Conservation (phyloP, 148 eudicot genomes). For the Spergularia bocconei region DNA sequence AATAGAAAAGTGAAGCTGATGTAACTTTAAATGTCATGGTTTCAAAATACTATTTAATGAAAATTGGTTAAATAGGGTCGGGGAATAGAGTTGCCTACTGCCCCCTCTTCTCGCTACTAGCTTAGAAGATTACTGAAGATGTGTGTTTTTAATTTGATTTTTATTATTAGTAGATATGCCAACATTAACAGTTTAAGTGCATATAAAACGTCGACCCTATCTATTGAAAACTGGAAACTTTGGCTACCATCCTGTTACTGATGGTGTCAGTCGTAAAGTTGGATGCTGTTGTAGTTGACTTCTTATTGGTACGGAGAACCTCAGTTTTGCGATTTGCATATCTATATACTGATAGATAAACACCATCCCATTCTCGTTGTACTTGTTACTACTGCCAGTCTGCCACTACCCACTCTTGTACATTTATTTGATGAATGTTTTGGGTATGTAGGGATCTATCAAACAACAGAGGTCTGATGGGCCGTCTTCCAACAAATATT, state of each 20-base stretch:
- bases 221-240: too few relatives aligned
- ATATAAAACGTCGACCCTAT: too few relatives aligned
- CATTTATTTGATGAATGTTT: slow-evolving; percentile 2
- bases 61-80: background rate
- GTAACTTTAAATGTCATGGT: slow-evolving; percentile 2
- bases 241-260: too few relatives aligned
- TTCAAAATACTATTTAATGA: background rate
- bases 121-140: too few relatives aligned
- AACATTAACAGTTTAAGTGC: too few relatives aligned
- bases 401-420: background rate
- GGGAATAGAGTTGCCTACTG: too few relatives aligned
- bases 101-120: too few relatives aligned
- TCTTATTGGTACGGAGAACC: background rate
- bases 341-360: background rate
- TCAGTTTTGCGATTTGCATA: background rate
- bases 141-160: too few relatives aligned
- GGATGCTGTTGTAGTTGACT: background rate
- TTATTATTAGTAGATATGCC: too few relatives aligned
- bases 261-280: too few relatives aligned
- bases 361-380: slow-evolving; percentile 1
- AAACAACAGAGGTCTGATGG: slow-evolving; percentile 31
- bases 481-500: slow-evolving; percentile 30
- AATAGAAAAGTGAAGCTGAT: background rate
- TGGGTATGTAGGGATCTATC: slow-evolving; percentile 30
- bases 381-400: background rate